Conservation (phyloP, 768 basidiomycete species). For the Serendipita sp. region DNA sequence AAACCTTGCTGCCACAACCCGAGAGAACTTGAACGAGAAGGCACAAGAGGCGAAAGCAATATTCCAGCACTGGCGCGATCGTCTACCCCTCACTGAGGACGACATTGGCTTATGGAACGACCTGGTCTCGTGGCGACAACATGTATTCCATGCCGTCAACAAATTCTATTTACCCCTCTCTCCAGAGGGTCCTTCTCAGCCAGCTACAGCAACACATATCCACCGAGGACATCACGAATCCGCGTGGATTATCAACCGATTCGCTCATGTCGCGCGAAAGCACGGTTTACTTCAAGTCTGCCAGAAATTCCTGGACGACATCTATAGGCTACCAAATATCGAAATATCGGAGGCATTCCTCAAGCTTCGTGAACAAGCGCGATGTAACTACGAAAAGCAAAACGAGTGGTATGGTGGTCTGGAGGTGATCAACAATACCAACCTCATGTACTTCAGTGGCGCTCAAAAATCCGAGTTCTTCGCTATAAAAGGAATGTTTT, state of each 20-base stretch:
- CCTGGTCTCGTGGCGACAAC: constrained; percentile 97
- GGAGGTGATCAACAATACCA: constrained; percentile 99
- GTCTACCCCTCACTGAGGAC: constrained; percentile 87
- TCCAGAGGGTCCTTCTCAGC: constrained; percentile 30
- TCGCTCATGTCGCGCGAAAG: constrained; percentile 95
- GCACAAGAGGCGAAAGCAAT: constrained; percentile 93
- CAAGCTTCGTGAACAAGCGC: constrained; percentile 94
- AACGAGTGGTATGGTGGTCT: constrained; percentile 86
- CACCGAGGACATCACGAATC: constrained; percentile 98
- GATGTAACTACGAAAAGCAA: constrained; percentile 92
- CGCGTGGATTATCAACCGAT: constrained; percentile 99
- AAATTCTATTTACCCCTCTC: constrained; percentile 82
- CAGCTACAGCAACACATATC: constrained; percentile 60
- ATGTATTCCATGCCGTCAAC: constrained; percentile 95
- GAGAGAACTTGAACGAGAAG: constrained; percentile 82
- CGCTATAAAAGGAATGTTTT: constrained; percentile 97
- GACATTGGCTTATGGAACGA: constrained; percentile 99
- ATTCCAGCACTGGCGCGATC: constrained; percentile 91
- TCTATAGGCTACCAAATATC: constrained; percentile 97
- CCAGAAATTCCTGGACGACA: constrained; percentile 85
- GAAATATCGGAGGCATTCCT: constrained; percentile 99
- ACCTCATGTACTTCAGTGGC: constrained; percentile 91
- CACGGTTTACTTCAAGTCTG: constrained; percentile 94
- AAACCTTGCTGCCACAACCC: constrained; percentile 71
- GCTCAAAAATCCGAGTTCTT: constrained; percentile 97